Conservation (phyloP, 306 rosid species). For the Alnus rubra region DNA sequence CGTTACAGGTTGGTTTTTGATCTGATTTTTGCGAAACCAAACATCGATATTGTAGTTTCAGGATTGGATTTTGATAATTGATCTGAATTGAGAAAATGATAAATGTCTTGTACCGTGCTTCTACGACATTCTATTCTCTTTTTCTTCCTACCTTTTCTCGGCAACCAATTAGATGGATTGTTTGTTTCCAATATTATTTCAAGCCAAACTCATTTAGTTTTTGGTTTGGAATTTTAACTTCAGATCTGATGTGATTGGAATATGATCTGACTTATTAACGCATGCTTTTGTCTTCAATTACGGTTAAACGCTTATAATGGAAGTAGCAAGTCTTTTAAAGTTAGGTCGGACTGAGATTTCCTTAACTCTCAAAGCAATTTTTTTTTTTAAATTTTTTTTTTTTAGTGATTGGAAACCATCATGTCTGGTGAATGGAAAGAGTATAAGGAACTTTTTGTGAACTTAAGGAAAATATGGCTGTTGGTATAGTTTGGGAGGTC, state of each 20-base stretch:
- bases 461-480: neutral
- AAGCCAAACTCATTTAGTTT: neutral
- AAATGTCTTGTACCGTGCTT: neutral
- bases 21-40: neutral
- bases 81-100: neutral
- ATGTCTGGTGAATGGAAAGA: neutral
- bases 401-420: neutral
- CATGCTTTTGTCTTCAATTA: neutral
- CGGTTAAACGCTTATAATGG: neutral
- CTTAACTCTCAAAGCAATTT: neutral
- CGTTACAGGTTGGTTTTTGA: neutral
- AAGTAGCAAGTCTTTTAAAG: neutral
- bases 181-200: neutral
- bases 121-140: neutral
- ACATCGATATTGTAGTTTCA: neutral
- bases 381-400: neutral
- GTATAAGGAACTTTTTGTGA: neutral
- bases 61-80: neutral
- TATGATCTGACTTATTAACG: too few species aligned
- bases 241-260: neutral
- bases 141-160: neutral
- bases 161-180: neutral
- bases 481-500: neutral
- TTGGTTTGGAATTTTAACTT: neutral
- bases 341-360: neutral